Evolutionary conservation across 352 stramenopile genomes (phyloP), one percentile per base, ranked within the genome.

Genomic region (Phytophthora multivora): DNA sequence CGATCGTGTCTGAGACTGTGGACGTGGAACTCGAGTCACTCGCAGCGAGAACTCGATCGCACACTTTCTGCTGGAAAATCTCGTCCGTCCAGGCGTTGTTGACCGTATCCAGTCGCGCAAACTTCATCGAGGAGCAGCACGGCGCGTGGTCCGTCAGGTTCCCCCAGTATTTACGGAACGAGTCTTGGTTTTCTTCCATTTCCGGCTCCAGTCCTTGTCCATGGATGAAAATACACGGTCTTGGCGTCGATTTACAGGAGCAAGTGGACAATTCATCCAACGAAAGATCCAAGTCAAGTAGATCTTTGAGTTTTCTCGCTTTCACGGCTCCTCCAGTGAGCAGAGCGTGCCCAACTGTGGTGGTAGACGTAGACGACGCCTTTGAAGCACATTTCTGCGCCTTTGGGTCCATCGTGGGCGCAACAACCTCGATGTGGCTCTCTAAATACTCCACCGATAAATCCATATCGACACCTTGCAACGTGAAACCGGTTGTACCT

Each of bases 111-210:
- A 69, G 53, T 21, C 45, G 30, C 28, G 52, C 46, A 21, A 59
- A 69, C 21, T 69, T 63, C 12, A 63, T 54, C 0, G 52, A 63
- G 10, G 60, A 63, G 18, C 60, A 69, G 46, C 60, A 69, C 4
- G 60, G 60, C 11, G 60, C 41, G 12, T 69, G 52, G 9, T 47
- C 39, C 0, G 52, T 69, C 11, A 69, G 9, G 15, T 70, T 69
- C 2, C 62, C 56, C 60, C 60, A 69, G 7, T 69, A 69, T 0
- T 63, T 30, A 7, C 51, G 43, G 9, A 67, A 63, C 30, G 48
- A 42, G 59, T 68, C 51, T 23, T 63, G 51, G 16, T 63, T 68
- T 25, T 68, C 59, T 1, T 45, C 4, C 59, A 63, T 61, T 25
- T 68, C 59, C 0, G 57, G 57, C 16, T 59, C 5, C 6, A 65